Evolutionary conservation across 805 yeast genomes (phyloP).

Genomic region (Saccharomycopsis capsularis): DNA sequence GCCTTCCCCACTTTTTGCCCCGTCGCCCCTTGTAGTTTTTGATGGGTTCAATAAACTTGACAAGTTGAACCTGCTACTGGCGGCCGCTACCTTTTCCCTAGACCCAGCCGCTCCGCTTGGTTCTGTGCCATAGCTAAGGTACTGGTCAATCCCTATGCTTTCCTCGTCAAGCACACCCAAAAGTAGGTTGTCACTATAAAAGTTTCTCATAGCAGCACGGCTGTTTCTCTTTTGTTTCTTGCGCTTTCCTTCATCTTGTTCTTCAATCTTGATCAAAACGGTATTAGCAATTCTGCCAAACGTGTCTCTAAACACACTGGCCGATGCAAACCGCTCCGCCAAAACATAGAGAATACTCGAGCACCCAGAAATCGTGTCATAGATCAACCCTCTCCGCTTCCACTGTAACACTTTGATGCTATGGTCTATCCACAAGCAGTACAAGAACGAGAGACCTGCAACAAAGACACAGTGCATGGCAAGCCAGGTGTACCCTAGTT

Average conservation of each 20-base stretch:
- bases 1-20: no score
- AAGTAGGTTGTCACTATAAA: no score
- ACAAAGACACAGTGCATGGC: constrained; percentile 30
- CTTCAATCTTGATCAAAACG: constrained; percentile 19
- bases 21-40: no score
- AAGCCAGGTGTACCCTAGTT: constrained; percentile 29
- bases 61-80: not conserved
- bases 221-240: not conserved
- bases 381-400: constrained; percentile 25
- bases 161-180: constrained; percentile 14
- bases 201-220: no score
- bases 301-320: constrained; percentile 27
- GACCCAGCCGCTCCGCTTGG: not conserved
- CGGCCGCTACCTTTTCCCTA: not conserved
- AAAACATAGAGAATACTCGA: constrained; percentile 27
- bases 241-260: not conserved
- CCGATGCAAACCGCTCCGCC: constrained; percentile 28
- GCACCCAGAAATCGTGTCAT: constrained; percentile 30
- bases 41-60: not conserved
- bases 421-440: constrained; percentile 30
- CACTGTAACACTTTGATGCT: constrained; percentile 25
- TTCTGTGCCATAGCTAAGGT: constrained; percentile 9
- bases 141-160: constrained; percentile 23
- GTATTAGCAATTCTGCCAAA: constrained; percentile 27
- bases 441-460: constrained; percentile 29